Base-by-base conservation (phyloP, 192 early-diverging fungal species). In the Podila horticola region DNA sequence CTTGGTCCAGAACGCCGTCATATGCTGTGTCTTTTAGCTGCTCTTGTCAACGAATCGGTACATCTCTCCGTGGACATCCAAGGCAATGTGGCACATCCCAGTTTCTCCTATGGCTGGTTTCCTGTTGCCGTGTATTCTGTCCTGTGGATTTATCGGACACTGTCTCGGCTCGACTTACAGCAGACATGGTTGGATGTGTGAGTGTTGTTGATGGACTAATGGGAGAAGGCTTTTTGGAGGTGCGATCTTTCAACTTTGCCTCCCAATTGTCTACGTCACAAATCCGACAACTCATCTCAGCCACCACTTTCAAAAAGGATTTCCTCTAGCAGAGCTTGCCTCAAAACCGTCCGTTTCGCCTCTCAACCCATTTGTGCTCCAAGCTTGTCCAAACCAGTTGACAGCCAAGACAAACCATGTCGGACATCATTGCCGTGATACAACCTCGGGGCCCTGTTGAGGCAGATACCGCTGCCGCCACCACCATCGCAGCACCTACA, bases 331-430 rank as follows among this genome's bases (percentile, higher is more conserved):
- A 24, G 34, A 34, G 26, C 62, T 41, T n/a, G n/a, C n/a, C n/a
- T n/a, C 20, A 59, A 24, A 28, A 28, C 28, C 12, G 29, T 19
- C 26, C 30, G 17, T 28, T 62, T 62, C 26, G 34, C 34, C 20
- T 3, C 24, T 29, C 28, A n/a, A 64, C 38, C 33, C 38, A 22
- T 45, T 45, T 8, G 41, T 55, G 4, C 9, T 24, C 22, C 13
- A 20, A 60, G 10, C 30, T 28, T 64, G 38, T 64, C 22, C 50
- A 68, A 31, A 22, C 29, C 34, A 29, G 52, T n/a, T 22, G 29
- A n/a, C 49, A 57, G 5, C 24, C 13, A 34, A 59, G 13, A 36
- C 51, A 67, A 67, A 41, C 41, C 41, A 79, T 79, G 75, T 79
- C 75, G 28, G 70, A 79, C 61, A 49, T 58, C 64, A 71, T 67